Base-by-base conservation (phyloP, 768 basidiomycete genomes). In the Podaxis mareebaensis region DNA sequence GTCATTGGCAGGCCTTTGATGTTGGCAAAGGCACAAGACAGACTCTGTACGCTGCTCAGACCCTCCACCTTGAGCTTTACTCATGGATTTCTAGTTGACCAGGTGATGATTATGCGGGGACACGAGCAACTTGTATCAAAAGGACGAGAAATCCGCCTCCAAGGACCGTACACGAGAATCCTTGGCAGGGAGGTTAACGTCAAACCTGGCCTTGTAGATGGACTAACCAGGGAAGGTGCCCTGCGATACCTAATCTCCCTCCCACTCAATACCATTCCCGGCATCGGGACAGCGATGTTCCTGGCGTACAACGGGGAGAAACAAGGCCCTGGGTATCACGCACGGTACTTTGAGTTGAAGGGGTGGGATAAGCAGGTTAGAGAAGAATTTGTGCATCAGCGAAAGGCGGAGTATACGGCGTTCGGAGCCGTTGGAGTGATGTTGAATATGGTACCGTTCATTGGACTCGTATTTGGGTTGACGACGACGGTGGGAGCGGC, bases 341-440 rank as follows among this genome's bases (percentile, higher is more conserved):
- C 80, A 6, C 81, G 88, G 46, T 92, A 89, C 72, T 92, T 90
- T 77, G 84, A 88, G 73, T 79, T 90, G 53, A 90, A 89, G 73
- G 81, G 79, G 1, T 79, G 82, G 64, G 77, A 79, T 68, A 75
- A 77, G 30, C 60, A 70, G 15, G 78, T 83, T 63, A 76, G 79
- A 39, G 70, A 79, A 22, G 73, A 74, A 10, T 82, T 83, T 64
- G 78, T 90, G 22, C 68, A 80, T 56, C 72, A 79, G 64, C 76
- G 79, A 49, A 73, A 79, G 63, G 86, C 84, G 0, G 84, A 84
- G 39, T 92, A 92, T 72, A 86, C 87, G 48, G 87, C 84, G 85
- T 86, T 90, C 71, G 89, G 89, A 3, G 81, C 82, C 24, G 75
- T 78, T n/a, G 82, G 87, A 0, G 76, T 88, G 57, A 75, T 81